Percentiles rank a stretch among this genome's conserved stretches.
phyloP scores from a whole-genome alignment of 495 filamentous ascomycete genomes.

The Chaetomium cochliodes region DNA sequence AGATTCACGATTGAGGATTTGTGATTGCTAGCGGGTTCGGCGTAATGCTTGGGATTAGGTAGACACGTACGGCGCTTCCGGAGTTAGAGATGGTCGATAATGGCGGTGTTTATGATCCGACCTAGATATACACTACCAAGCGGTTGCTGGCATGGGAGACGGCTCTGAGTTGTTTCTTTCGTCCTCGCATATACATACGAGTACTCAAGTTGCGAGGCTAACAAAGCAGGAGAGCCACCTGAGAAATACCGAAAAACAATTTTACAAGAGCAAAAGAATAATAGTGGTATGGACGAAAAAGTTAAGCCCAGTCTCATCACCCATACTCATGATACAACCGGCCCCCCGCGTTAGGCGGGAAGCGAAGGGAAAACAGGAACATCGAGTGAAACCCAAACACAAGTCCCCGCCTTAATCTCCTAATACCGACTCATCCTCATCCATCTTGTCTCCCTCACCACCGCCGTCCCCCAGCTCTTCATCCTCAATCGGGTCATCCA shows the following conservation, averaged over 20 bases:
- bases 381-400: conserved; percentile 5
- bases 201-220: neutral
- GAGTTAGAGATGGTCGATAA: neutral
- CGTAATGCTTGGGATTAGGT: neutral
- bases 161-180: neutral
- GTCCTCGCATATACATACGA: neutral
- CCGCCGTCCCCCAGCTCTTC: conserved; percentile 43
- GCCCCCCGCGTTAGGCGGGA: neutral
- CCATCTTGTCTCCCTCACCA: conserved; percentile 37
- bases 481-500: conserved; percentile 51
- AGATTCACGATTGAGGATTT: conserved; percentile 37
- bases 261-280: neutral
- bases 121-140: neutral
- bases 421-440: conserved; percentile 66
- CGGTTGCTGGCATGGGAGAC: neutral
- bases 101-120: neutral
- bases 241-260: neutral
- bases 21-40: neutral
- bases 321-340: neutral
- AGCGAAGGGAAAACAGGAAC: neutral
- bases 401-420: conserved; percentile 52
- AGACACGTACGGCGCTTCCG: neutral
- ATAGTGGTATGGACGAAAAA: conserved; percentile 5
- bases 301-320: conserved; percentile 1
- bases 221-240: neutral